Evolutionary conservation across 768 basidiomycete genomes (phyloP).

Genomic region (Suillus alpinus): DNA sequence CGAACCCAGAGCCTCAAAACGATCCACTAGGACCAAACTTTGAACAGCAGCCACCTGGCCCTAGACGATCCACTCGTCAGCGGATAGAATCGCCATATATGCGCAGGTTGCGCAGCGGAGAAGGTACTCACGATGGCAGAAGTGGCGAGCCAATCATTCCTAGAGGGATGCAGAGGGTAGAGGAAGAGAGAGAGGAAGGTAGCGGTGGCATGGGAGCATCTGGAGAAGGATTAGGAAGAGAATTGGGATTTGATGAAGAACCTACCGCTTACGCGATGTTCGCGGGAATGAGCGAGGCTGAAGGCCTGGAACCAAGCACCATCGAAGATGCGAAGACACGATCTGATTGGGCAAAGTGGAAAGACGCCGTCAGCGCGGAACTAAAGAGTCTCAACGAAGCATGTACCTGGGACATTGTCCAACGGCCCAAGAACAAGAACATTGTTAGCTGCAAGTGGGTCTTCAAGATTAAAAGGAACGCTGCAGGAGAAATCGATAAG

Average conservation of each 20-base stretch:
- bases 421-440: not conserved
- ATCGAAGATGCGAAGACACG: not conserved
- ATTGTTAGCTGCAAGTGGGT: slow-evolving; percentile 34
- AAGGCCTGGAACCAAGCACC: not conserved
- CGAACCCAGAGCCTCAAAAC: not conserved
- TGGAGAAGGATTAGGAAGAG: too few relatives aligned
- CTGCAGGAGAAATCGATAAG: slow-evolving; percentile 28
- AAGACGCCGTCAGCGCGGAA: slow-evolving; percentile 1
- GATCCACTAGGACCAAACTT: slow-evolving; percentile 1
- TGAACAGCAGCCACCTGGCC: not conserved
- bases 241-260: not conserved
- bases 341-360: not conserved
- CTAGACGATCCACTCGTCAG: not conserved
- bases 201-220: slow-evolving; percentile 4
- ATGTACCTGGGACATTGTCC: not conserved
- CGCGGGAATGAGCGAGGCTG: not conserved
- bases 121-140: not conserved
- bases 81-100: not conserved
- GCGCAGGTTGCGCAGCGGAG: not conserved
- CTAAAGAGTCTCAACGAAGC: slow-evolving; percentile 1
- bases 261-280: not conserved
- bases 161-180: not conserved
- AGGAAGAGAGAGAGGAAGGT: not conserved
- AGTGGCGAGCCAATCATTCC: not conserved
- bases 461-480: slow-evolving; percentile 40